Evolutionary conservation across 306 rosid species (phyloP).

Genomic region (Inga leiocalycina): DNA sequence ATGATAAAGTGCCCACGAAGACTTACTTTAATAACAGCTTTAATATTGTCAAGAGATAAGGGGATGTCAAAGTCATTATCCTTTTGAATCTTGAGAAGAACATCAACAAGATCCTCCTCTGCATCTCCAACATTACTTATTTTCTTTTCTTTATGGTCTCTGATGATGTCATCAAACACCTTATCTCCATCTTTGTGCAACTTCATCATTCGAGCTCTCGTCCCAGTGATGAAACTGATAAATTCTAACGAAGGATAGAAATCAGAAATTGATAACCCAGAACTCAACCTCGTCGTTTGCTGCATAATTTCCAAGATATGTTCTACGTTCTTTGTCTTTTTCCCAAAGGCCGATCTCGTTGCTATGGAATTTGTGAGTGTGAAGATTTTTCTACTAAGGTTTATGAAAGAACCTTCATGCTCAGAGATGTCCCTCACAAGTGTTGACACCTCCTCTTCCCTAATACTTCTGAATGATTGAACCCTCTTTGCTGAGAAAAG

Average conservation of each 20-base stretch:
- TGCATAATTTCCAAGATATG: background rate
- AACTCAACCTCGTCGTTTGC: background rate
- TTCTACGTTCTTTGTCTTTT: background rate
- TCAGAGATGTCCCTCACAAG: background rate
- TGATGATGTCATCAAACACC: background rate
- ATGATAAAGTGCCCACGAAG: no score
- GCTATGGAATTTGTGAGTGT: background rate
- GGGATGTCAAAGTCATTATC: background rate
- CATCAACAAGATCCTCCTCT: background rate
- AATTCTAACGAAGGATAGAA: background rate
- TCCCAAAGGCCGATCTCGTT: background rate
- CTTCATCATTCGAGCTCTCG: background rate
- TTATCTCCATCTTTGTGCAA: background rate
- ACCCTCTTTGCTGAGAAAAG: background rate
- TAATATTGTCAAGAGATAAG: background rate
- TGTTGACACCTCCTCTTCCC: background rate
- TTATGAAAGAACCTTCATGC: background rate
- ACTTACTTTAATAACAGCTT: no score
- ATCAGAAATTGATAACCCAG: background rate
- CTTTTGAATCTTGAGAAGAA: background rate
- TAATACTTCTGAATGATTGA: background rate
- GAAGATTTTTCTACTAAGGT: background rate
- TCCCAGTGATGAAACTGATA: background rate
- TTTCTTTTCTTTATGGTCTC: background rate
- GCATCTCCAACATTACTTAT: background rate